Evolutionary conservation across 2,329 filamentous ascomycete genomes (phyloP).

Genomic region (Penicillium capsulatum): DNA sequence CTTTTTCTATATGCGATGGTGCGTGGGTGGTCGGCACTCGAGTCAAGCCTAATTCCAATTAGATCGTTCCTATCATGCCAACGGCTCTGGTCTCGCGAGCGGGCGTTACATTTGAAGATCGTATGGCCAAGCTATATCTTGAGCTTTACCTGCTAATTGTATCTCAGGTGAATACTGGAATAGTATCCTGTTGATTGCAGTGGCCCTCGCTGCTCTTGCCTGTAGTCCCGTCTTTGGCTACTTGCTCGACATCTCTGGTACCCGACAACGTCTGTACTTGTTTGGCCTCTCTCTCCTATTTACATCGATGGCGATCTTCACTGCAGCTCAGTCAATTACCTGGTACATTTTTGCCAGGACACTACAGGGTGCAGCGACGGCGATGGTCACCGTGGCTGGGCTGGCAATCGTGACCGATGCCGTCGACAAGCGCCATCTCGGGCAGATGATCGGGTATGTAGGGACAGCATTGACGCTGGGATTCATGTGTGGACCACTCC

Average conservation of each 20-base stretch:
- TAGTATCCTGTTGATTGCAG: conserved; percentile 16
- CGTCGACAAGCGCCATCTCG: conserved; percentile 53
- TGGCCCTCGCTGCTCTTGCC: conserved; percentile 14
- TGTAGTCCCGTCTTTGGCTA: conserved; percentile 18
- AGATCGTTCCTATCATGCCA: conserved; percentile 19
- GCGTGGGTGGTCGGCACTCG: too few species aligned
- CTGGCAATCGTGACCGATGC: conserved; percentile 57
- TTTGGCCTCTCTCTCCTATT: conserved; percentile 50
- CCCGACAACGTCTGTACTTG: conserved; percentile 55
- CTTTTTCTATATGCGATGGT: conserved; percentile 20
- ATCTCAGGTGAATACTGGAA: conserved; percentile 19
- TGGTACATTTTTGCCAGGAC: conserved; percentile 50
- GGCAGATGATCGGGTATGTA: conserved; percentile 56
- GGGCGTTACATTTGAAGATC: conserved; percentile 13
- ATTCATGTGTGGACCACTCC: conserved; percentile 51
- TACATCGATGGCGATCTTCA: conserved; percentile 52
- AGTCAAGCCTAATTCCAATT: too few species aligned
- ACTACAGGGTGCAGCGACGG: conserved; percentile 54
- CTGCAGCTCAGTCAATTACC: conserved; percentile 46
- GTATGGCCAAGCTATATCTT: conserved; percentile 1
- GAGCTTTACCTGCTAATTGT: background rate
- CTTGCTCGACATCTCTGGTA: conserved; percentile 10
- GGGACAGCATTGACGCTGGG: conserved; percentile 55
- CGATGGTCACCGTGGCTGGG: conserved; percentile 58
- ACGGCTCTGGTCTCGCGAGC: conserved; percentile 13